These are phyloP conservation scores for Colletotrichum coccodes DNA, from an alignment of 2,329 filamentous ascomycete species.

Conservation along the genomic window DNA sequence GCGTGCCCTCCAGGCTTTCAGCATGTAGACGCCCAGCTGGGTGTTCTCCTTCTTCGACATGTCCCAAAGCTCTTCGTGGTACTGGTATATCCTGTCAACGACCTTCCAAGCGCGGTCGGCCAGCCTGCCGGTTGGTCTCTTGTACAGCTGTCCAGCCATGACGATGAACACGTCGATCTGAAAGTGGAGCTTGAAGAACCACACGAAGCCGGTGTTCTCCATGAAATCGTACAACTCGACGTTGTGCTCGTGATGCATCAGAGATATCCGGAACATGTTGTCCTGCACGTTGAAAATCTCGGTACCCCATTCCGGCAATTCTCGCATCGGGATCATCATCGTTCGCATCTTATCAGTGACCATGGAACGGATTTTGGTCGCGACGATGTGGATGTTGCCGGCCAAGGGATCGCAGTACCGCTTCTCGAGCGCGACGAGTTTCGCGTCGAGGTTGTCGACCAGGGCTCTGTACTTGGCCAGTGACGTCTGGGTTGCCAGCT, in stretches of 20 bases:
- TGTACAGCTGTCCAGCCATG: slow-evolving; percentile 63
- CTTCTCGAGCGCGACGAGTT: slow-evolving; percentile 56
- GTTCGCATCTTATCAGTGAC: slow-evolving; percentile 60
- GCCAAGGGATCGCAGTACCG: slow-evolving; percentile 62
- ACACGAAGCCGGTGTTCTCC: slow-evolving; percentile 59
- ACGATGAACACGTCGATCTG: slow-evolving; percentile 66
- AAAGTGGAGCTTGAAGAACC: slow-evolving; percentile 65
- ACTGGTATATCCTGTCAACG: slow-evolving; percentile 57
- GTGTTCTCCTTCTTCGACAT: slow-evolving; percentile 55
- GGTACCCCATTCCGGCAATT: slow-evolving; percentile 59
- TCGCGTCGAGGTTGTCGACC: slow-evolving; percentile 53
- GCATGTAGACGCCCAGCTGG: slow-evolving; percentile 56
- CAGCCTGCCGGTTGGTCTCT: slow-evolving; percentile 56
- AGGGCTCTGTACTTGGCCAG: slow-evolving; percentile 54
- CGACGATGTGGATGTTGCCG: slow-evolving; percentile 62
- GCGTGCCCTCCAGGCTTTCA: slow-evolving; percentile 64
- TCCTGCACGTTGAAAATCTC: slow-evolving; percentile 61
- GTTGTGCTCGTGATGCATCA: slow-evolving; percentile 60
- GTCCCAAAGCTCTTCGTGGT: slow-evolving; percentile 62
- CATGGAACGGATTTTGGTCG: slow-evolving; percentile 56
- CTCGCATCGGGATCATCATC: slow-evolving; percentile 56
- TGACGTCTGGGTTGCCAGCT: slow-evolving; percentile 53
- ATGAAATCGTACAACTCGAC: slow-evolving; percentile 54
- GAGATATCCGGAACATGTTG: slow-evolving; percentile 64
- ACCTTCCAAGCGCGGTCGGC: slow-evolving; percentile 64